Evolutionary conservation across 352 stramenopile species (phyloP), one percentile per base, ranked within the genome.

Genomic region (Phytophthora fragariaefolia): DNA sequence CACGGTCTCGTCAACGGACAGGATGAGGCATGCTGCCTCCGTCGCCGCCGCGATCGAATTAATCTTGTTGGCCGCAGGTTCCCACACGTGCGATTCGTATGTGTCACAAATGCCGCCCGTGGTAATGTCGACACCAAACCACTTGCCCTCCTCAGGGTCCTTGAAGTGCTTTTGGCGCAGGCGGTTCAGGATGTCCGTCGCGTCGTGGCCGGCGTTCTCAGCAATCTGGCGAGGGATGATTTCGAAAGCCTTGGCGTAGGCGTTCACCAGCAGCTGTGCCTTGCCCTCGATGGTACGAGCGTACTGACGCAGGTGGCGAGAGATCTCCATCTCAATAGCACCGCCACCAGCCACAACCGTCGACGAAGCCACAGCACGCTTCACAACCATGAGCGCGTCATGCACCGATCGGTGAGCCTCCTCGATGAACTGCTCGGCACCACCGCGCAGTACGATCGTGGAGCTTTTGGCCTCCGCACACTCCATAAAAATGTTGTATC

Each of bases 1-100:
- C 63, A 99, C 96, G 26, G 98, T 99, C 83, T 99, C 97, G 76
- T 99, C 98, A 66, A 99, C 98, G 42, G 88, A 98, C 28, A 99
- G 82, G 74, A 99, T 99, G 48, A 99, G 91, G 79, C 97, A 99
- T 8, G 97, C 97, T 2, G 98, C 98, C 79, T 99, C 98, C 23
- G 95, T 97, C 7, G 98, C 97, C 24, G 97, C 95, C 13, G 91
- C 85, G 40, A 99, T 88, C 52, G 95, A 97, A 82, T 99, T 99
- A 66, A 97, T 97, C 76, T 99, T 99, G 87, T 99, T 99, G 61
- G 97, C 91, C n/a, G 91, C 95, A 8, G 98, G 98, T 87, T 99
- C 98, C 98, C 98, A 99, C 63, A 99, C 97, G 55, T 98, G 93
- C 24, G 88, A 90, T 66, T 98, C 89, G 65, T 99, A 98, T 45